Conservation (phyloP, 176 grass and related monocot species). For the Carex cristatella region DNA sequence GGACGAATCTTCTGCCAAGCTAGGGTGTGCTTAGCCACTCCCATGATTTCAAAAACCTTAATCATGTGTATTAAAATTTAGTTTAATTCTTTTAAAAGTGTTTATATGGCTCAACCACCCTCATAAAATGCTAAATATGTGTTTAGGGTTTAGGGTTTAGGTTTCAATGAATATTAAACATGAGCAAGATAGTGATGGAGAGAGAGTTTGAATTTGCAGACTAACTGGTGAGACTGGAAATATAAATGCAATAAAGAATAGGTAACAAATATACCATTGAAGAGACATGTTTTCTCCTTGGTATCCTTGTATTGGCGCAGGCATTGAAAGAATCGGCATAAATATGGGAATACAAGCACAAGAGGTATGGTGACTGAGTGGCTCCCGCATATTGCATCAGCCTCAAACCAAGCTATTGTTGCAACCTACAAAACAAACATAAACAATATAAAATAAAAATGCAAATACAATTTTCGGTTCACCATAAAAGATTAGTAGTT, state of each 20-base stretch:
- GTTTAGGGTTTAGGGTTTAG: too few species aligned
- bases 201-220: background rate
- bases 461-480: background rate
- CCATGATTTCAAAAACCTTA: too few species aligned
- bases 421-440: slow-evolving; percentile 56
- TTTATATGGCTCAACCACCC: too few species aligned
- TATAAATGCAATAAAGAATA: background rate
- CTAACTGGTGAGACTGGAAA: background rate
- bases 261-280: slow-evolving; percentile 71
- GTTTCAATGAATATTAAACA: too few species aligned
- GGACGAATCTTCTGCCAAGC: too few species aligned
- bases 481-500: background rate
- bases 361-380: slow-evolving; percentile 90
- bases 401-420: slow-evolving; percentile 98
- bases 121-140: too few species aligned
- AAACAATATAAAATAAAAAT: background rate
- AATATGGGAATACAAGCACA: slow-evolving; percentile 84
- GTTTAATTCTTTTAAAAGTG: too few species aligned
- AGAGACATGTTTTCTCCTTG: slow-evolving; percentile 76
- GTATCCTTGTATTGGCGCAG: slow-evolving; percentile 93
- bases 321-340: slow-evolving; percentile 96
- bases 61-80: too few species aligned
- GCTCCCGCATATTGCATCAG: slow-evolving; percentile 92
- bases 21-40: too few species aligned
- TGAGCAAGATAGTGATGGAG: background rate